Evolutionary conservation across 352 stramenopile genomes (phyloP).

Genomic region (Phytophthora rubi): DNA sequence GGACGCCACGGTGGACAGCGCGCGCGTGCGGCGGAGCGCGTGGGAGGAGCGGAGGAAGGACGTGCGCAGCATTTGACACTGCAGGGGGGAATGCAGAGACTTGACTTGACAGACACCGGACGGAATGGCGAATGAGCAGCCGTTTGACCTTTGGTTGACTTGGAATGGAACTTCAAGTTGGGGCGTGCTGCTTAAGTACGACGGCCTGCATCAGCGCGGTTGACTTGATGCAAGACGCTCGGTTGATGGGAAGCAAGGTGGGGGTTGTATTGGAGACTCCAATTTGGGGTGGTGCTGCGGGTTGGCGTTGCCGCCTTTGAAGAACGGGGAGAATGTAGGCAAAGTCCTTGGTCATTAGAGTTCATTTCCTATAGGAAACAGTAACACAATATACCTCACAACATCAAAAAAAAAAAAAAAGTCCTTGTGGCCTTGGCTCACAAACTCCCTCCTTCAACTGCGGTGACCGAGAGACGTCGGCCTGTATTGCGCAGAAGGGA

Average conservation of each 20-base stretch:
- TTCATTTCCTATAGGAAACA: too few relatives aligned
- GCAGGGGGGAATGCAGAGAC: too few relatives aligned
- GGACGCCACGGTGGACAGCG: neutral
- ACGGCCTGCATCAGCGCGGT: neutral
- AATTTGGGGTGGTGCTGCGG: too few relatives aligned
- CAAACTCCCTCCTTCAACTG: too few relatives aligned
- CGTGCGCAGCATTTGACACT: neutral
- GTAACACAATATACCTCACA: too few relatives aligned
- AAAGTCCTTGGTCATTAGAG: conserved; percentile 86
- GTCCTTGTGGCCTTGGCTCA: conserved; percentile 66
- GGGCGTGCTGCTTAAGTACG: neutral
- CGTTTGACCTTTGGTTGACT: neutral
- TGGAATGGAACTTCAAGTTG: neutral
- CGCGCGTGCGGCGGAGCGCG: neutral
- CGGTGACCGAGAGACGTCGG: conserved; percentile 42
- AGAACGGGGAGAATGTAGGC: conserved; percentile 75
- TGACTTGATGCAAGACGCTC: neutral
- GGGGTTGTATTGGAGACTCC: neutral
- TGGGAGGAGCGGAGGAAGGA: neutral
- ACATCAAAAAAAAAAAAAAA: too few relatives aligned
- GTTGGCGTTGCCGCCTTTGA: conserved; percentile 41
- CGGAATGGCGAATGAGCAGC: neutral
- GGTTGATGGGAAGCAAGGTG: neutral
- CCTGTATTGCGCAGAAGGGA: conserved; percentile 81
- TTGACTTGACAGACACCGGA: neutral